Conservation (phyloP, 2,329 filamentous ascomycete species). For the Alternaria triticimaculans region DNA sequence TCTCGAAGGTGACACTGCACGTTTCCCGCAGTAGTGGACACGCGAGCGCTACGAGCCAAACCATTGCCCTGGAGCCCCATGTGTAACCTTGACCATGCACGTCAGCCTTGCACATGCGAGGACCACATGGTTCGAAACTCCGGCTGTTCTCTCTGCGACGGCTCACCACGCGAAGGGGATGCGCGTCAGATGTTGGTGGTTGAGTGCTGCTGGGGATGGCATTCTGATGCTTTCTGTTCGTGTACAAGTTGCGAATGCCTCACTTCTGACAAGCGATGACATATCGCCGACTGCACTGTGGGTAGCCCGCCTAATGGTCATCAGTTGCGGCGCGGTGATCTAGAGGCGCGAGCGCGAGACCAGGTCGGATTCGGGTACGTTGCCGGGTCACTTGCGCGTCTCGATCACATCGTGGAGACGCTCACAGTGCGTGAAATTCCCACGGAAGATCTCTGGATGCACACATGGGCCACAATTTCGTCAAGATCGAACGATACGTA, state of each 20-base stretch:
- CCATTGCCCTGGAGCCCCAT: slow-evolving; percentile 17
- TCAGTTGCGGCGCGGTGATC: slow-evolving; percentile 9
- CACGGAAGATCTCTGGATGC: slow-evolving; percentile 2
- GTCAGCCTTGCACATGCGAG: slow-evolving; percentile 22
- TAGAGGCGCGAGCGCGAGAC: slow-evolving; percentile 3
- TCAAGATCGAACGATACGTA: slow-evolving; percentile 11
- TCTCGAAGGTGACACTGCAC: slow-evolving; percentile 12
- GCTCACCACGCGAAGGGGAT: not conserved
- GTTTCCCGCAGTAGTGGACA: slow-evolving; percentile 3
- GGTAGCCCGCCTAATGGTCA: slow-evolving; percentile 2
- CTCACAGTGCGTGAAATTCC: slow-evolving; percentile 1
- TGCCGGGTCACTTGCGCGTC: slow-evolving; percentile 6
- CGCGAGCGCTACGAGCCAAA: slow-evolving; percentile 14
- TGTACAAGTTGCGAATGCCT: not conserved
- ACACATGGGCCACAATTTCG: slow-evolving; percentile 5
- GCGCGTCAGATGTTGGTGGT: not conserved
- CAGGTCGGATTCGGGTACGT: slow-evolving; percentile 1
- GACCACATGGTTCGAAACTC: slow-evolving; percentile 5
- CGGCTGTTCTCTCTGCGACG: not conserved
- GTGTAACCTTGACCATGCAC: slow-evolving; percentile 13
- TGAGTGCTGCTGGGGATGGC: not conserved
- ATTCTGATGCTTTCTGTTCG: not conserved
- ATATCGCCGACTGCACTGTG: not conserved
- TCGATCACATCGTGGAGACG: not conserved
- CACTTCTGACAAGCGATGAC: not conserved